These are phyloP conservation scores for Pseudozyma sp. DNA, from an alignment of 1,284 basidiomycete species.

Conservation along the genomic window DNA sequence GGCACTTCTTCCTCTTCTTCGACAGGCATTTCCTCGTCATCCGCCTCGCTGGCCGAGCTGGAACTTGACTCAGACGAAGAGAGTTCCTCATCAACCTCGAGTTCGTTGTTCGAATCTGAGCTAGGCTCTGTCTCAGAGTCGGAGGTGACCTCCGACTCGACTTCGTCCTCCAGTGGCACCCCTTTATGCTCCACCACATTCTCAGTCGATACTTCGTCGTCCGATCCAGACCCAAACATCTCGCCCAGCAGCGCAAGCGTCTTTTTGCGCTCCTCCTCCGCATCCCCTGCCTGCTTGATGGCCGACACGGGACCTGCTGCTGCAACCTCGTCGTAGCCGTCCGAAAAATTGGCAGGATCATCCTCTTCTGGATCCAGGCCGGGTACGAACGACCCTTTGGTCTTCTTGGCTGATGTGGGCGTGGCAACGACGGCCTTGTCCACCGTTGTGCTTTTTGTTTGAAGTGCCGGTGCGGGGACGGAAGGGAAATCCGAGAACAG, in stretches of 20 bases:
- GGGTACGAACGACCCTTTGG: conserved; percentile 27
- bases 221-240: conserved; percentile 74
- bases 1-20: not conserved
- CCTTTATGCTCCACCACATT: conserved; percentile 1
- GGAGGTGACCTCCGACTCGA: not conserved
- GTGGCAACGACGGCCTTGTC: not conserved
- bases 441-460: conserved; percentile 13
- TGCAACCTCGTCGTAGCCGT: conserved; percentile 61
- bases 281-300: conserved; percentile 15
- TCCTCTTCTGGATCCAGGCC: conserved; percentile 52
- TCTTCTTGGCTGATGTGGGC: conserved; percentile 12
- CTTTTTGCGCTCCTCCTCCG: conserved; percentile 34
- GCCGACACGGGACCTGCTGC: conserved; percentile 5
- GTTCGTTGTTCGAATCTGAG: conserved; percentile 14
- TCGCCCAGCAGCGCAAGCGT: conserved; percentile 43
- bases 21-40: conserved; percentile 6
- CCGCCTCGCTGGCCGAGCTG: conserved; percentile 10
- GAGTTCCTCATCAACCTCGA: not conserved
- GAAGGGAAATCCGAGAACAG: conserved; percentile 33
- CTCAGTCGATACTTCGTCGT: conserved; percentile 64
- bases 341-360: conserved; percentile 56
- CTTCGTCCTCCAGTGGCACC: not conserved
- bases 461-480: not conserved
- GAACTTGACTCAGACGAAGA: conserved; percentile 7
- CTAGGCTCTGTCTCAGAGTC: conserved; percentile 12